These are phyloP conservation scores for Venturia nashicola DNA, from an alignment of 2,329 filamentous ascomycete genomes.

Conservation along the genomic window DNA sequence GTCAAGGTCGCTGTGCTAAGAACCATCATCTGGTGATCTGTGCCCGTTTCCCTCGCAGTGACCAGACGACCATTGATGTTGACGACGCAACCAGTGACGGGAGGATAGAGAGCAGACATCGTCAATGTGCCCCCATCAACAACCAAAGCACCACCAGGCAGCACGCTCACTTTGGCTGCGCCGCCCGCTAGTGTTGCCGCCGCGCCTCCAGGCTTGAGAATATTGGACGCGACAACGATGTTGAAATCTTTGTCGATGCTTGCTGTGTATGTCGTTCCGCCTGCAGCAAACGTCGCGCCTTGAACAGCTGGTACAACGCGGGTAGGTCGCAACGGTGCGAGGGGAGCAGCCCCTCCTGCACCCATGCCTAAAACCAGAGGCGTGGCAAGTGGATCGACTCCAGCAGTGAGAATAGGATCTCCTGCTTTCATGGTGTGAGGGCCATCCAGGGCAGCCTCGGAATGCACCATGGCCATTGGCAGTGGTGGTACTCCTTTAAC, in stretches of 20 bases:
- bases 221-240: neutral
- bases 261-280: slow-evolving; percentile 3
- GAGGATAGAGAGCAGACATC: slow-evolving; percentile 4
- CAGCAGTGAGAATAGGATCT: neutral
- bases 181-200: slow-evolving; percentile 1
- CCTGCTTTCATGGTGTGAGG: slow-evolving; percentile 5
- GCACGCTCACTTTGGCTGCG: neutral
- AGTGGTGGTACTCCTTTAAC: neutral
- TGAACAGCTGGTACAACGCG: neutral
- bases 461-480: slow-evolving; percentile 8
- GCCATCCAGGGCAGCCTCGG: slow-evolving; percentile 2
- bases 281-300: slow-evolving; percentile 6
- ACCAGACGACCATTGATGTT: neutral
- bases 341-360: neutral
- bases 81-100: slow-evolving; percentile 3
- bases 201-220: slow-evolving; percentile 2
- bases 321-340: neutral
- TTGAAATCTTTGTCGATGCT: slow-evolving; percentile 4
- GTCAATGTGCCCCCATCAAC: slow-evolving; percentile 4
- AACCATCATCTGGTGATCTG: neutral
- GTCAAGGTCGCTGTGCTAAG: neutral
- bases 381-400: neutral
- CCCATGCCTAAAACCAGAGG: neutral
- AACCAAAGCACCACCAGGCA: slow-evolving; percentile 5
- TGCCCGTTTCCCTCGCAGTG: slow-evolving; percentile 1